These are phyloP conservation scores for Arthroderma sp. DNA, from an alignment of 2,329 filamentous ascomycete genomes.

Conservation along the genomic window DNA sequence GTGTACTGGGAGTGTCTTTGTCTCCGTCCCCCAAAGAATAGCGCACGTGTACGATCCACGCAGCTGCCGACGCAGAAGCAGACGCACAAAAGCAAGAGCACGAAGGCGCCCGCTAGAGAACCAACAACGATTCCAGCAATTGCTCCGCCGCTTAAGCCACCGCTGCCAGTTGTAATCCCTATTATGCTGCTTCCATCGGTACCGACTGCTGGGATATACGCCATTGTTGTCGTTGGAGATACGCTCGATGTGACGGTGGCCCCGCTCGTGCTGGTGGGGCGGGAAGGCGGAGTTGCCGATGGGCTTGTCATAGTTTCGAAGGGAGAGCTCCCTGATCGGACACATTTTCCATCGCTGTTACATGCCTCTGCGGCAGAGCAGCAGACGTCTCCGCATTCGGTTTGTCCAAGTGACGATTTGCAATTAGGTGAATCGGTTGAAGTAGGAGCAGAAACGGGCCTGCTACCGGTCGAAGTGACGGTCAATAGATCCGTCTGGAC, in stretches of 20 bases:
- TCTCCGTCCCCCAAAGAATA: constrained; percentile 29
- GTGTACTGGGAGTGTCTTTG: constrained; percentile 22
- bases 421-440: constrained; percentile 27
- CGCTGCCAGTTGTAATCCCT: constrained; percentile 18
- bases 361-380: constrained; percentile 34
- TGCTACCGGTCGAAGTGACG: constrained; percentile 42
- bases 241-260: constrained; percentile 29
- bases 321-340: constrained; percentile 27
- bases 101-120: constrained; percentile 31
- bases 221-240: constrained; percentile 31
- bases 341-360: constrained; percentile 24
- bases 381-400: constrained; percentile 31
- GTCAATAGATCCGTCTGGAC: constrained; percentile 42
- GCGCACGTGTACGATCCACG: constrained; percentile 27
- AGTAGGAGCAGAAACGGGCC: constrained; percentile 17
- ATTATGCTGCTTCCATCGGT: constrained; percentile 28
- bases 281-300: constrained; percentile 27
- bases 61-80: constrained; percentile 31
- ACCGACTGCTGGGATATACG: constrained; percentile 32
- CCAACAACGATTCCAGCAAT: constrained; percentile 41
- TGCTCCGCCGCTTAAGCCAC: constrained; percentile 35
- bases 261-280: constrained; percentile 33
- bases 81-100: constrained; percentile 32
- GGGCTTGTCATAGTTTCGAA: constrained; percentile 23
- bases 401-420: constrained; percentile 32